phyloP scores from a whole-genome alignment of 495 filamentous ascomycete genomes.

The Lepraria neglecta region DNA sequence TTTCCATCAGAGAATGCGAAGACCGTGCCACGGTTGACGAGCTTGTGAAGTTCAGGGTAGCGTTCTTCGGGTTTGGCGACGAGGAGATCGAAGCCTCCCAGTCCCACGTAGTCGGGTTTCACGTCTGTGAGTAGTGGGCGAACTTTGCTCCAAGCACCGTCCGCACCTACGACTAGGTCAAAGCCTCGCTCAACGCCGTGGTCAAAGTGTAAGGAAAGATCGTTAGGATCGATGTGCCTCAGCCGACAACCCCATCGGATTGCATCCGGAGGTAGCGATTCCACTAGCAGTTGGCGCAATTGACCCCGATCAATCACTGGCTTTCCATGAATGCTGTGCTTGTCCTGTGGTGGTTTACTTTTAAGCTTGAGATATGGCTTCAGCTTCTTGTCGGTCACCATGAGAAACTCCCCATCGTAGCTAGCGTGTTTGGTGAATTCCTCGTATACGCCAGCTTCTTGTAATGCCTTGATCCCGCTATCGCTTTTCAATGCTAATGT shows the following conservation, averaged over 20 bases:
- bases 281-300: conserved; percentile 39
- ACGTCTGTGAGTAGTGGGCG: conserved; percentile 42
- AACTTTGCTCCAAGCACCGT: conserved; percentile 55
- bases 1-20: conserved; percentile 40
- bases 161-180: conserved; percentile 56
- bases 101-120: conserved; percentile 46
- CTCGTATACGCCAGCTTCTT: conserved; percentile 44
- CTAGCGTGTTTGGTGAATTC: conserved; percentile 42
- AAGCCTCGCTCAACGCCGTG: conserved; percentile 33
- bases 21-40: conserved; percentile 42
- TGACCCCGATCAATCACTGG: conserved; percentile 49
- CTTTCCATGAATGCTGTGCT: conserved; percentile 27
- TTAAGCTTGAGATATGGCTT: conserved; percentile 29
- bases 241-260: conserved; percentile 26
- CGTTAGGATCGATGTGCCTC: conserved; percentile 19
- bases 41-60: conserved; percentile 33
- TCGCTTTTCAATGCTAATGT: conserved; percentile 50
- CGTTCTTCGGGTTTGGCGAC: conserved; percentile 30
- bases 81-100: conserved; percentile 36
- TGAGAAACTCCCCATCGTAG: conserved; percentile 38
- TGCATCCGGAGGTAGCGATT: conserved; percentile 26
- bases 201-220: conserved; percentile 27
- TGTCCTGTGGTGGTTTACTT: conserved; percentile 8
- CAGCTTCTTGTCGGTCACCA: conserved; percentile 32
- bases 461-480: conserved; percentile 47